phyloP scores from a whole-genome alignment of 208 protist species.

The Leishmania turanica region DNA sequence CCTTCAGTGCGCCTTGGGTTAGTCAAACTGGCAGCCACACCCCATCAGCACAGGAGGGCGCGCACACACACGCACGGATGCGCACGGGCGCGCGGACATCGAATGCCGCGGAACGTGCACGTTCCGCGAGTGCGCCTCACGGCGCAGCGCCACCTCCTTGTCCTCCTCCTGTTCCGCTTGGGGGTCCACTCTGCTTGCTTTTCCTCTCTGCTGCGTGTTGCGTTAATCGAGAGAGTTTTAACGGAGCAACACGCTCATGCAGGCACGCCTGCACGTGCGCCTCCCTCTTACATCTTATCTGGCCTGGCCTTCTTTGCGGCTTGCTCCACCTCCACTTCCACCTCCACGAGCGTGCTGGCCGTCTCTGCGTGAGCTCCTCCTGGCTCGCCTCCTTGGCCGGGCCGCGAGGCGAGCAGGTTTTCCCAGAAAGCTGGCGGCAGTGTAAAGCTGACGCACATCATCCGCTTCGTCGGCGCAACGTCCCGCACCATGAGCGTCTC shows the following conservation, averaged over 20 bases:
- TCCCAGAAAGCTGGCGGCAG: conserved; percentile 81
- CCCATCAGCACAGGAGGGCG: neutral
- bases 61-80: neutral
- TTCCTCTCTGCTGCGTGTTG: neutral
- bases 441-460: conserved; percentile 95
- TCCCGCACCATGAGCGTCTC: conserved; percentile 91
- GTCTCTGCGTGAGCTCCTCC: neutral
- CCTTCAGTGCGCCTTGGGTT: neutral
- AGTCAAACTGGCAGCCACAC: neutral
- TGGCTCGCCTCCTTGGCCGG: neutral
- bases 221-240: neutral
- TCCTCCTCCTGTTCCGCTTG: no score
- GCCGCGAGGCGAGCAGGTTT: conserved; percentile 4
- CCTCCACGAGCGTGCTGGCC: neutral
- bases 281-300: neutral
- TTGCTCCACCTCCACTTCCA: neutral
- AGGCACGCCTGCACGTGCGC: neutral
- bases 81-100: neutral
- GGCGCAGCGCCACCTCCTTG: neutral
- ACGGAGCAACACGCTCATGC: neutral
- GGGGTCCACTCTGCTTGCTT: no score
- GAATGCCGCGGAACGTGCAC: neutral
- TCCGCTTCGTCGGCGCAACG: conserved; percentile 94
- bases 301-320: neutral
- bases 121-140: neutral